Base-by-base conservation (phyloP, 208 protist genomes). In the Acanthamoeba triangularis region DNA sequence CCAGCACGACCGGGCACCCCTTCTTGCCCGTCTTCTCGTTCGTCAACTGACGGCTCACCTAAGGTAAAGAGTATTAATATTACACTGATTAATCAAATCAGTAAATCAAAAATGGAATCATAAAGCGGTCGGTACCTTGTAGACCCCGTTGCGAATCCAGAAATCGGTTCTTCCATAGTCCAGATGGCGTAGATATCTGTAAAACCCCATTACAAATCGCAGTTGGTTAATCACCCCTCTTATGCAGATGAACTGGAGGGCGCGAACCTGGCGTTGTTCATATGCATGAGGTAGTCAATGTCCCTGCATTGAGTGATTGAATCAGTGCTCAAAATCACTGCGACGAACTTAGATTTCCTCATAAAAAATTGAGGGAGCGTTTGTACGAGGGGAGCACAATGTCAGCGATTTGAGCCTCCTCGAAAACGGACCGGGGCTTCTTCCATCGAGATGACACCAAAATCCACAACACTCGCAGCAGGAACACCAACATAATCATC, bases 221-320 rank as follows among this genome's bases (percentile, higher is more conserved):
- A 10, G 8, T 28, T 30, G 2, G 2, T 78, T 78, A 76, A 41
- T 76, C 33, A 33, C 41, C 1, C 6, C 1, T n/a, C n/a, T 52
- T 84, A 10, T 23, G 2, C 44, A 52, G 52, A 84, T 35, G 47
- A n/a, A 85, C 52, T 85, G 5, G n/a, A 59, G 25, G 13, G 28
- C 0, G 54, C 2, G 11, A 25, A 85, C 76, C 76, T 49, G 76
- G 76, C 76, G 25, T 85, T 85, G 76, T 85, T 85, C 76, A 85
- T 85, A 41, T 85, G 76, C 76, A 85, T 49, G 25, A 85, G 76
- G 54, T 85, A 85, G 54, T 85, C 76, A 85, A 85, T 85, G 76
- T 85, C 76, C 37, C 76, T 85, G 25, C 4, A 3, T 41, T 5
- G 49, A 49, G 4, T 14, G 65, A 72, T 20, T 18, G 35, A 72